phyloP scores from a whole-genome alignment of 2,329 filamentous ascomycete species.

The Claviceps paspali region DNA sequence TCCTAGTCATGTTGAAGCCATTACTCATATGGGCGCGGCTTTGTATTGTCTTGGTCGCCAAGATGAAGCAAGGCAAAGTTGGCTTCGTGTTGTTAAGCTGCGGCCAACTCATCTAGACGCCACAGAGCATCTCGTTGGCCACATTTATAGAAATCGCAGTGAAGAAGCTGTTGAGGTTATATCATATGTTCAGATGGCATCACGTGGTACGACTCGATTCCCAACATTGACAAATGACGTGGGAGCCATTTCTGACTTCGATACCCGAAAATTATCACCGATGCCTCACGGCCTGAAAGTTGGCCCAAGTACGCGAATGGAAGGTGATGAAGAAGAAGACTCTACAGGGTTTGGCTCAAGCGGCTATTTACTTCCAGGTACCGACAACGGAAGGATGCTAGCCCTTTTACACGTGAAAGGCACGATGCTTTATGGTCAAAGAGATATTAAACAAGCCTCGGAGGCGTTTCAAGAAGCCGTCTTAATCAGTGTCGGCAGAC shows the following conservation, averaged over 20 bases:
- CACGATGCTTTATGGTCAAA: constrained; percentile 90
- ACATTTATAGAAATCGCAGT: constrained; percentile 71
- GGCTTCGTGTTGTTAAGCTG: constrained; percentile 69
- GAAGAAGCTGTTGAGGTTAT: constrained; percentile 81
- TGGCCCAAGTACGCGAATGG: not conserved
- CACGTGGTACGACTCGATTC: constrained; percentile 25
- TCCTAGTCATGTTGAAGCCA: constrained; percentile 70
- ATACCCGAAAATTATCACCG: not conserved
- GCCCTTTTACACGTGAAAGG: constrained; percentile 94
- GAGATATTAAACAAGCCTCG: constrained; percentile 66
- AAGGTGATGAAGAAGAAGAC: not conserved
- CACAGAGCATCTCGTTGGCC: constrained; percentile 80
- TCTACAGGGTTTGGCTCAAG: constrained; percentile 18
- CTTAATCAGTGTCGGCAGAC: constrained; percentile 65
- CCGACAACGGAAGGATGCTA: constrained; percentile 83
- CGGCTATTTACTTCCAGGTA: constrained; percentile 70
- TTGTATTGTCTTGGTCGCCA: constrained; percentile 69
- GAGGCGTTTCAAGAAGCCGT: constrained; percentile 91
- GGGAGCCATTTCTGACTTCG: not conserved
- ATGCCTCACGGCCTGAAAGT: not conserved
- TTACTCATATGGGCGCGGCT: constrained; percentile 84
- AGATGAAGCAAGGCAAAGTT: constrained; percentile 72
- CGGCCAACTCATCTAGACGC: constrained; percentile 87
- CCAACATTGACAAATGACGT: not conserved
- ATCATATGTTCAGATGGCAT: constrained; percentile 61